A percentile compares a stretch with the other conserved stretches of the same genome.
phyloP scores from a whole-genome alignment of 1,284 basidiomycete species.

The Abortiporus biennis region DNA sequence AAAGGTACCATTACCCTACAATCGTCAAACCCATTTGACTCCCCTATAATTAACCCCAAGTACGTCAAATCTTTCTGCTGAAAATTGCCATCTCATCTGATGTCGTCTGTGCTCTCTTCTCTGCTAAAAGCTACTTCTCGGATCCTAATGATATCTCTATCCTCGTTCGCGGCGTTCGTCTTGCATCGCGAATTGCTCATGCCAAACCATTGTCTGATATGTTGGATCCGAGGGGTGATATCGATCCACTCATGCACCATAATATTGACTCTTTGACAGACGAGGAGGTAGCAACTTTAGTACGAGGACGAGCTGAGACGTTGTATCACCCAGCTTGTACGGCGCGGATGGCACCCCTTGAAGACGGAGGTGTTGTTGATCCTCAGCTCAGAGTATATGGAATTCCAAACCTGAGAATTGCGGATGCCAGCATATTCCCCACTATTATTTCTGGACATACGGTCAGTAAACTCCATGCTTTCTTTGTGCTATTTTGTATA shows the following conservation, averaged over 20 bases:
- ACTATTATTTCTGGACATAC: constrained; percentile 57
- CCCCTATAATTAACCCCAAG: constrained; percentile 40
- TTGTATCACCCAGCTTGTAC: constrained; percentile 54
- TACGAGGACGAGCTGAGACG: constrained; percentile 47
- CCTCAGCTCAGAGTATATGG: constrained; percentile 31
- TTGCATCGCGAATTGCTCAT: constrained; percentile 42
- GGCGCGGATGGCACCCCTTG: constrained; percentile 51
- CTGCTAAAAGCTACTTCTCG: constrained; percentile 43
- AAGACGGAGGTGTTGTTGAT: constrained; percentile 36
- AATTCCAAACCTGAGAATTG: constrained; percentile 41
- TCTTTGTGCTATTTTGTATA: constrained; percentile 1
- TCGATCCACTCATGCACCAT: constrained; percentile 22
- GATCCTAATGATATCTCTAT: constrained; percentile 48
- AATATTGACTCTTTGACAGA: constrained; percentile 22
- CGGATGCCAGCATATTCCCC: constrained; percentile 57
- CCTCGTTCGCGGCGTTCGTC: constrained; percentile 46
- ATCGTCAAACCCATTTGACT: constrained; percentile 34
- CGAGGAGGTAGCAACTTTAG: constrained; percentile 24
- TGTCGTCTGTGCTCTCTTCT: neutral
- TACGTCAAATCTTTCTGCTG: constrained; percentile 18
- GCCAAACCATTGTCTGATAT: constrained; percentile 42
- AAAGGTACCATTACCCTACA: constrained; percentile 32
- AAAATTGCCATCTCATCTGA: neutral
- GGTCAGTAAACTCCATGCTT: constrained; percentile 40
- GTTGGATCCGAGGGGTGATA: constrained; percentile 32